Conservation (phyloP, 2,329 filamentous ascomycete species). For the Moelleriella libera region DNA sequence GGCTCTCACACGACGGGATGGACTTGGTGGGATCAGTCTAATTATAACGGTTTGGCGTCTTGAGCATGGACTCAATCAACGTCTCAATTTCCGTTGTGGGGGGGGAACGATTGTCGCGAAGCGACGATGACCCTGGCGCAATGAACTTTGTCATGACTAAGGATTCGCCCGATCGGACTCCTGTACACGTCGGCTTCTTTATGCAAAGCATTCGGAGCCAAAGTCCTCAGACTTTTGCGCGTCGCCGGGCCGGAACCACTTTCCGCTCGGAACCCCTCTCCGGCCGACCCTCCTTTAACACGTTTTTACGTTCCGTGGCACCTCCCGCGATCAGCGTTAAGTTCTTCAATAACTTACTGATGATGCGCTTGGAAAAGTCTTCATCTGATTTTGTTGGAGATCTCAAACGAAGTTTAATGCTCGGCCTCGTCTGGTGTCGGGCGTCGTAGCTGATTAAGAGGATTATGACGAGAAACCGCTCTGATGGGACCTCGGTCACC, state of each 20-base stretch:
- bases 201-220: background rate
- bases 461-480: background rate
- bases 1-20: too few species aligned
- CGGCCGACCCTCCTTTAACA: background rate
- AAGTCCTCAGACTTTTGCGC: background rate
- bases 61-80: background rate
- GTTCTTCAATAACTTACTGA: background rate
- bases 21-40: too few species aligned
- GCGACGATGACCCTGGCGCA: background rate
- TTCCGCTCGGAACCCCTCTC: background rate
- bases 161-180: background rate
- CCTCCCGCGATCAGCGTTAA: too few species aligned
- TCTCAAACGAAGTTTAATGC: background rate
- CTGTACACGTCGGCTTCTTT: background rate
- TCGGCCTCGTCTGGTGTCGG: too few species aligned
- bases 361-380: background rate
- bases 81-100: background rate
- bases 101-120: background rate
- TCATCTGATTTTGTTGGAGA: background rate
- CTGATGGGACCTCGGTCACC: background rate
- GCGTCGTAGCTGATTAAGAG: background rate
- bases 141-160: background rate
- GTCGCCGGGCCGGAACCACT: background rate
- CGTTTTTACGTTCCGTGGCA: background rate
- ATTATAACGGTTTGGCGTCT: background rate